Evolutionary conservation across 2,329 filamentous ascomycete species (phyloP).

Genomic region (Microsporum ferrugineum): DNA sequence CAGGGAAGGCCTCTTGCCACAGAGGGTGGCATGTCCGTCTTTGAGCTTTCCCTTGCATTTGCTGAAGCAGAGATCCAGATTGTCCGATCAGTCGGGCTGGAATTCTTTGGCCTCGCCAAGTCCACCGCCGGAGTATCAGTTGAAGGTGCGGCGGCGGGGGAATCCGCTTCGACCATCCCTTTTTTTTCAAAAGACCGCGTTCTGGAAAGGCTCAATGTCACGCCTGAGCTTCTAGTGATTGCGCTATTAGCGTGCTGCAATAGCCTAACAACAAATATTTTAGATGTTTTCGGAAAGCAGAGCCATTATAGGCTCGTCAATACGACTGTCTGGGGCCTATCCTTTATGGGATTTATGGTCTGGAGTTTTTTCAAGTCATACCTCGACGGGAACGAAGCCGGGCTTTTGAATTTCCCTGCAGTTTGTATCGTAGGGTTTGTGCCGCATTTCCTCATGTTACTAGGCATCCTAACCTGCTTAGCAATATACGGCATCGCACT

Average conservation of each 20-base stretch:
- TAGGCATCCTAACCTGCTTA: conserved; percentile 64
- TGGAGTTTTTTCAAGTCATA: conserved; percentile 54
- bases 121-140: conserved; percentile 24
- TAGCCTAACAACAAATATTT: conserved; percentile 69
- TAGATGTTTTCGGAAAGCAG: conserved; percentile 72
- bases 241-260: conserved; percentile 81
- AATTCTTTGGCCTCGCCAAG: conserved; percentile 47
- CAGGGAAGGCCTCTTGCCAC: conserved; percentile 69
- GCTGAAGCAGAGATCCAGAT: conserved; percentile 88
- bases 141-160: conserved; percentile 26
- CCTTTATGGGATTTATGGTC: conserved; percentile 76
- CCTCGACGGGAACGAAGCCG: conserved; percentile 37
- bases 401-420: conserved; percentile 76
- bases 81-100: conserved; percentile 64
- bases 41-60: conserved; percentile 92
- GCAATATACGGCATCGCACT: conserved; percentile 69
- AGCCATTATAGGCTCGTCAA: conserved; percentile 69
- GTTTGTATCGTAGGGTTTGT: conserved; percentile 93
- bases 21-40: conserved; percentile 91
- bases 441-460: conserved; percentile 76
- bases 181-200: conserved; percentile 44
- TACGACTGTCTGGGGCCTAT: conserved; percentile 79
- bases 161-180: conserved; percentile 26
- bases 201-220: conserved; percentile 70
- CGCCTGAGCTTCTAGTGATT: conserved; percentile 77